Evolutionary conservation across 257 asterid species (phyloP), one percentile per base, ranked within the genome.

Genomic region (Ballota nigra): DNA sequence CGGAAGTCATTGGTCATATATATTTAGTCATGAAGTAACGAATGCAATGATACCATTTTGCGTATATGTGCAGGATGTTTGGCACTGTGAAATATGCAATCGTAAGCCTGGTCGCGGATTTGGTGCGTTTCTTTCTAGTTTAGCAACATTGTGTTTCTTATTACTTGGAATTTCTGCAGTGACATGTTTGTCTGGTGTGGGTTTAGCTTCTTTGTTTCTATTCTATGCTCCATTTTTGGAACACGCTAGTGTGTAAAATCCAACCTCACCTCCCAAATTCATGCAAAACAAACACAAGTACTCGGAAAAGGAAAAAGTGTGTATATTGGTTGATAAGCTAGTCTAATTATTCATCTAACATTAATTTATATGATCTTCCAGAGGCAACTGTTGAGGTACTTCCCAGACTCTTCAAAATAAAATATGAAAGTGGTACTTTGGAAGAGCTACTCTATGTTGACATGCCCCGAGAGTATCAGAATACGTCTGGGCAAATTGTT

Each of bases 31-130:
- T 58, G 9, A 31, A 16, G 29, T 63, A 67, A 26, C 29, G 68
- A 31, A 59, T 72, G 72, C 57, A 67, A 53, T 71, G 45, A 47
- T 15, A 23, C 40, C 51, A 22, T 69, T n/a, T 20, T 69, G 40
- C 23, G 18, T 63, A 22, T 70, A 41, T 29, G 36, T 86, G 89
- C 85, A 94, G 99, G 99, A 94, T 80, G 90, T 88, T 67, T 94
- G 99, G 99, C 99, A 94, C 52, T 94, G 99, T 75, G 97, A 91
- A 77, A 94, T 94, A 73, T 94, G 99, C 92, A 94, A 88, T 69
- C 87, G 95, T 53, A 94, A 85, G 87, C 99, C 99, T 49, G 97
- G 99, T 49, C 99, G 97, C 75, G 99, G 99, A 80, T 94, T 91
- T 77, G 99, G 99, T 94, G 84, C 10, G 87, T 75, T 43, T 49